Percentiles rank a stretch among this genome's conserved stretches.
phyloP scores from a whole-genome alignment of 1,139 yeast genomes.

The Candida mesenterica region DNA sequence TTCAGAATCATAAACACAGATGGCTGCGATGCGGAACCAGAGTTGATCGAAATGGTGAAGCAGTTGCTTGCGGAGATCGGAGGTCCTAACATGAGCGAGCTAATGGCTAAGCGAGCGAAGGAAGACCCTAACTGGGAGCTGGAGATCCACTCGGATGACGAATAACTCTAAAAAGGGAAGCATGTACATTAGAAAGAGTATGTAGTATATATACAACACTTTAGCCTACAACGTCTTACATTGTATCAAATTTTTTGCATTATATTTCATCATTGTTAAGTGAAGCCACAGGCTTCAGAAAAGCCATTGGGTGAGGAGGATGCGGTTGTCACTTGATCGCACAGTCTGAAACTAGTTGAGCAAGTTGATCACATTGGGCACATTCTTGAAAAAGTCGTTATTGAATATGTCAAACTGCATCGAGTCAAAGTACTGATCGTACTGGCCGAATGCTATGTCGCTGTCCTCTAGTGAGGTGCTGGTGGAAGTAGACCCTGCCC shows the following conservation, averaged over 20 bases:
- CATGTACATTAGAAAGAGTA: background rate
- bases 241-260: too few relatives aligned
- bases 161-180: too few relatives aligned
- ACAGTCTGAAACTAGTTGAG: conserved; percentile 8
- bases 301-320: too few relatives aligned
- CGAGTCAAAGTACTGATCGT: conserved; percentile 27
- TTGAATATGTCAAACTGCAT: conserved; percentile 33
- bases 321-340: too few relatives aligned
- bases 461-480: conserved; percentile 2
- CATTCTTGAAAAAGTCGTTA: conserved; percentile 29
- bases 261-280: too few relatives aligned
- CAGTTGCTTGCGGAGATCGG: conserved; percentile 55
- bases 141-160: conserved; percentile 34
- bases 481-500: conserved; percentile 2
- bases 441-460: conserved; percentile 7
- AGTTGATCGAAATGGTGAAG: conserved; percentile 52
- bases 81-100: conserved; percentile 52
- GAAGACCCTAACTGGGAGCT: conserved; percentile 49
- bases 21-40: conserved; percentile 51
- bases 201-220: background rate
- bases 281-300: too few relatives aligned
- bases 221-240: background rate
- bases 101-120: conserved; percentile 41
- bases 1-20: conserved; percentile 47
- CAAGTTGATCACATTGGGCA: conserved; percentile 24